These are phyloP conservation scores for Lavandula angustifolia DNA, from an alignment of 257 asterid genomes.

Conservation along the genomic window DNA sequence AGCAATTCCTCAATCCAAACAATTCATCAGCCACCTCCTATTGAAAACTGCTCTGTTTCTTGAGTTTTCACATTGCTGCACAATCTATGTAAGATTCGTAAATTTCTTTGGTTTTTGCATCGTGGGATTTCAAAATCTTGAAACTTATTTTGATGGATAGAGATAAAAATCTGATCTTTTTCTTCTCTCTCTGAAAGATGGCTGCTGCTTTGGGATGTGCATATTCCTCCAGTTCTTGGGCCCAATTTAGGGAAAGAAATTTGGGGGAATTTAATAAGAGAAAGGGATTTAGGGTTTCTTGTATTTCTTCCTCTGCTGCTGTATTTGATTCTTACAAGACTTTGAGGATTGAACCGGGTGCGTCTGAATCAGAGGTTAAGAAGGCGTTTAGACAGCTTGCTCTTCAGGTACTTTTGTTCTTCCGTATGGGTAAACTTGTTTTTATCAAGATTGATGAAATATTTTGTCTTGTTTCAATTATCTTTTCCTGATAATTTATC, in stretches of 20 bases:
- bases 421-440: not conserved
- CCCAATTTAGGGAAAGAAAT: constrained; percentile 41
- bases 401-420: constrained; percentile 50
- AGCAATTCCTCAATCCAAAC: not conserved
- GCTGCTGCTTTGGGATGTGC: constrained; percentile 55
- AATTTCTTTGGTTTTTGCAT: constrained; percentile 1
- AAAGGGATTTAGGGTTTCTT: constrained; percentile 49
- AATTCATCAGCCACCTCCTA: constrained; percentile 12
- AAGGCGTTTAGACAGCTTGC: constrained; percentile 90
- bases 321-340: constrained; percentile 72
- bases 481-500: too few relatives aligned
- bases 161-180: constrained; percentile 3
- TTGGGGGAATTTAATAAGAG: constrained; percentile 11
- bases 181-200: constrained; percentile 35
- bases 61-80: constrained; percentile 29
- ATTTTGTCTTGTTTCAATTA: not conserved
- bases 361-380: constrained; percentile 88
- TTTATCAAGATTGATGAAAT: not conserved
- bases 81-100: not conserved
- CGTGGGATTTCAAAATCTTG: constrained; percentile 32
- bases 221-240: constrained; percentile 42
- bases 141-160: not conserved
- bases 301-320: constrained; percentile 50
- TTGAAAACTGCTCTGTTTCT: constrained; percentile 24
- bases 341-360: constrained; percentile 65